Conservation (phyloP, 1,284 basidiomycete species). For the Gomphus sp. region DNA sequence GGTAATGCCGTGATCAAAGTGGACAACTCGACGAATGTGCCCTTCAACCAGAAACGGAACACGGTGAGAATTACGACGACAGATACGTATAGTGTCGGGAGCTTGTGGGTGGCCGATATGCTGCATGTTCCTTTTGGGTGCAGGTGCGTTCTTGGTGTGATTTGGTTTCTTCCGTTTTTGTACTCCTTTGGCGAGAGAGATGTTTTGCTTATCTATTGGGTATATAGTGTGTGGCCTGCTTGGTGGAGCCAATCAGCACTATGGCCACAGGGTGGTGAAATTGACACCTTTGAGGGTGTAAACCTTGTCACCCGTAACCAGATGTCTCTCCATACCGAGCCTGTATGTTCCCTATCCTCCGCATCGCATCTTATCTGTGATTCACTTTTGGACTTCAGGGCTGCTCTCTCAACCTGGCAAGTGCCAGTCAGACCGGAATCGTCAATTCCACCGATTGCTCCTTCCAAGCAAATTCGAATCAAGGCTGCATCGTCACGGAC, state of each 20-base stretch:
- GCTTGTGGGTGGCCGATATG: slow-evolving; percentile 58
- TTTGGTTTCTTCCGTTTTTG: not conserved
- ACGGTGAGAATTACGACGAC: slow-evolving; percentile 56
- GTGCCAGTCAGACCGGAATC: slow-evolving; percentile 40
- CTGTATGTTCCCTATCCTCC: slow-evolving; percentile 17
- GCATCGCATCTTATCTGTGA: not conserved
- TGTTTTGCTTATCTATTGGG: slow-evolving; percentile 23
- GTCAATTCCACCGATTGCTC: slow-evolving; percentile 56
- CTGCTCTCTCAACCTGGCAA: slow-evolving; percentile 35
- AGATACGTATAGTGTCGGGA: slow-evolving; percentile 51
- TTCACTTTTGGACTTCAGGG: slow-evolving; percentile 23
- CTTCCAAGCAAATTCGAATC: slow-evolving; percentile 40
- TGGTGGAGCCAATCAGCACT: slow-evolving; percentile 42
- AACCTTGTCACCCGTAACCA: slow-evolving; percentile 54
- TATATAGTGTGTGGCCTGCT: slow-evolving; percentile 70
- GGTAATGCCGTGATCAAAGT: slow-evolving; percentile 65
- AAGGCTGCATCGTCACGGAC: slow-evolving; percentile 54
- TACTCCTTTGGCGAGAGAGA: not conserved
- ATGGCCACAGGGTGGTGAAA: slow-evolving; percentile 64
- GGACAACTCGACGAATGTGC: slow-evolving; percentile 50
- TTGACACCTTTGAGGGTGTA: slow-evolving; percentile 72
- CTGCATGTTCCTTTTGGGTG: slow-evolving; percentile 60
- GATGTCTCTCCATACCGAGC: slow-evolving; percentile 60
- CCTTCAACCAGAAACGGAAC: slow-evolving; percentile 58
- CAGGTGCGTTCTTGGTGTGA: slow-evolving; percentile 12